phyloP scores from a whole-genome alignment of 495 filamentous ascomycete genomes.

The Cercophora scortea region DNA sequence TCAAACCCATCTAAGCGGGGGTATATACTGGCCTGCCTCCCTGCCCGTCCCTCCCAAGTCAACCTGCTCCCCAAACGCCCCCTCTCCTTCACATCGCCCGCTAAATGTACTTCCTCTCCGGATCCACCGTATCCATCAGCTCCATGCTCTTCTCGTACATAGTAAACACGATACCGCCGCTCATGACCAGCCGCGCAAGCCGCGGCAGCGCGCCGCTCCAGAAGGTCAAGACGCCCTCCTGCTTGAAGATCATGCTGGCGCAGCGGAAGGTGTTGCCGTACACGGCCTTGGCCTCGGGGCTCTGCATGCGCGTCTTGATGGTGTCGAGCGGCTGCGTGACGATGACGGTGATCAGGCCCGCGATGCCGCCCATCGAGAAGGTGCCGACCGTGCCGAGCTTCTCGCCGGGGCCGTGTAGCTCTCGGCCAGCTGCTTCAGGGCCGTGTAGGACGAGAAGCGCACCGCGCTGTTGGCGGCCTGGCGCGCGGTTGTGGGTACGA shows the following conservation, averaged over 20 bases:
- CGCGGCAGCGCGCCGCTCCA: conserved; percentile 91
- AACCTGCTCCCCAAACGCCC: no score
- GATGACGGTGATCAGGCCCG: conserved; percentile 89
- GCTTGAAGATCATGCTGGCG: conserved; percentile 72
- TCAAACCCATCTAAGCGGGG: conserved; percentile 4
- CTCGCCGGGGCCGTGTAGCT: conserved; percentile 86
- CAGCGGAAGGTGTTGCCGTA: conserved; percentile 90
- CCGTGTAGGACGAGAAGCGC: conserved; percentile 84
- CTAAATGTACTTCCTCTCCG: conserved; percentile 75
- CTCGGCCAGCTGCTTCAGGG: conserved; percentile 82
- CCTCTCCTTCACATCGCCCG: no score
- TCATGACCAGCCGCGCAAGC: conserved; percentile 74
- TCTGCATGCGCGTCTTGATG: conserved; percentile 98
- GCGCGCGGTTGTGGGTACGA: conserved; percentile 87
- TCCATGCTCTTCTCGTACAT: conserved; percentile 99
- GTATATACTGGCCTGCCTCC: conserved; percentile 2
- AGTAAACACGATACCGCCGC: conserved; percentile 95
- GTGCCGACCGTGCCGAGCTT: conserved; percentile 85
- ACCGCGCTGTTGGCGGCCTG: conserved; percentile 92
- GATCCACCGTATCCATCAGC: conserved; percentile 70
- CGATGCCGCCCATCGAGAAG: conserved; percentile 83
- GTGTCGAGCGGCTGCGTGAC: conserved; percentile 90
- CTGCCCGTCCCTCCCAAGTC: no score
- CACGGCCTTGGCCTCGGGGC: conserved; percentile 70
- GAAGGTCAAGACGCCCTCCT: conserved; percentile 84